phyloP scores from a whole-genome alignment of 805 yeast species.

The Kodamaea neixiangensis region DNA sequence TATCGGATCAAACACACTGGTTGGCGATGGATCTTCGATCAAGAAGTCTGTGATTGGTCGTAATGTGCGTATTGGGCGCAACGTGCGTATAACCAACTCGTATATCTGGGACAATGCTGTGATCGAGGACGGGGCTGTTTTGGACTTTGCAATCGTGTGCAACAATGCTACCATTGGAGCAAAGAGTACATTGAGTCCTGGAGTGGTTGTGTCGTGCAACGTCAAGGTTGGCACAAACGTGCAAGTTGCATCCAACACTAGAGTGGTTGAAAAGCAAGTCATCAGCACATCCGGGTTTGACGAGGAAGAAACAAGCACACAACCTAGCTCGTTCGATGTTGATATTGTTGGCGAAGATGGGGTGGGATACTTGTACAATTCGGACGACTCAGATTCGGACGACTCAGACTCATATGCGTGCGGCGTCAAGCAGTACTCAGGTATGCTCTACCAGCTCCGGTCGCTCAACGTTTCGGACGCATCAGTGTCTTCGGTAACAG shows the following conservation, averaged over 20 bases:
- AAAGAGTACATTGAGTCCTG: constrained; percentile 58
- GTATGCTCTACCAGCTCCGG: constrained; percentile 49
- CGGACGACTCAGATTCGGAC: constrained; percentile 39
- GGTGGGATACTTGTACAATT: constrained; percentile 49
- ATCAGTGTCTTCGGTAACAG: constrained; percentile 55
- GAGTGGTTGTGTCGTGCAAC: constrained; percentile 75
- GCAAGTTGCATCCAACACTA: constrained; percentile 49
- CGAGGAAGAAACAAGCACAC: constrained; percentile 25
- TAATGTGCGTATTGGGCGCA: constrained; percentile 78
- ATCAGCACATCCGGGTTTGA: constrained; percentile 28
- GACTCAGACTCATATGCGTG: constrained; percentile 39
- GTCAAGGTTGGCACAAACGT: constrained; percentile 63
- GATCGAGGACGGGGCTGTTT: constrained; percentile 62
- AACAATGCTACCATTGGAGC: constrained; percentile 56
- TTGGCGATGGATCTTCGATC: constrained; percentile 73
- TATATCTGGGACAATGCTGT: constrained; percentile 85
- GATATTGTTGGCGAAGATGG: constrained; percentile 52
- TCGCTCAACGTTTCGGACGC: constrained; percentile 56
- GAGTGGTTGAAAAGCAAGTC: constrained; percentile 53
- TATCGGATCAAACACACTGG: constrained; percentile 72
- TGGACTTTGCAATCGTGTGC: constrained; percentile 73
- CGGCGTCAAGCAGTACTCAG: constrained; percentile 34
- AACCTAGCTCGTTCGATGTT: constrained; percentile 14
- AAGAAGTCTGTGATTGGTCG: constrained; percentile 81
- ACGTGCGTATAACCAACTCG: constrained; percentile 69